These are phyloP conservation scores for Glycine soja DNA, from an alignment of 306 rosid genomes.

Conservation along the genomic window DNA sequence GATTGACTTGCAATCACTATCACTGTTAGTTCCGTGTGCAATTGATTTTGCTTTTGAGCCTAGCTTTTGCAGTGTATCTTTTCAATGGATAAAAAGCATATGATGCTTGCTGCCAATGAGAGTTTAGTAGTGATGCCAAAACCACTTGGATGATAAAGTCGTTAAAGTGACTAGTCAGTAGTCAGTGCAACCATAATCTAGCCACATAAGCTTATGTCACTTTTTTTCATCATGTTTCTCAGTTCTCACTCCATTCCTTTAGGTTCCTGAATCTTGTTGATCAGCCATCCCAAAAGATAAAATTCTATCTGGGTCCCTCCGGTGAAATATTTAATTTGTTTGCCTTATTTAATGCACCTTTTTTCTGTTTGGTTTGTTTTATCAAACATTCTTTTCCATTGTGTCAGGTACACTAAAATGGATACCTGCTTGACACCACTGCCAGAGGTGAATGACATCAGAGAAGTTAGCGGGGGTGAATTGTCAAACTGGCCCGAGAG, in stretches of 20 bases:
- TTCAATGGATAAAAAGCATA: slow-evolving; percentile 30
- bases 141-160: slow-evolving; percentile 55
- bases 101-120: slow-evolving; percentile 48
- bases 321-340: neutral
- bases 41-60: slow-evolving; percentile 14
- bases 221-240: slow-evolving; percentile 42
- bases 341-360: too few relatives aligned
- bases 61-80: slow-evolving; percentile 36
- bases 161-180: slow-evolving; percentile 38
- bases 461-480: slow-evolving; percentile 71
- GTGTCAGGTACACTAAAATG: slow-evolving; percentile 81
- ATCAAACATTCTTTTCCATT: neutral
- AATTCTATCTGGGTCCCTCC: slow-evolving; percentile 27
- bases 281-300: neutral
- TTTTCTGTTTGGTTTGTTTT: too few relatives aligned
- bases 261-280: slow-evolving; percentile 21
- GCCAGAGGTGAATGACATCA: slow-evolving; percentile 68
- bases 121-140: slow-evolving; percentile 70
- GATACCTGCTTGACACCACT: slow-evolving; percentile 84
- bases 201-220: slow-evolving; percentile 15
- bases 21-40: slow-evolving; percentile 22
- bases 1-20: slow-evolving; percentile 33
- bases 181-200: slow-evolving; percentile 27
- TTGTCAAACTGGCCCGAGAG: slow-evolving; percentile 86
- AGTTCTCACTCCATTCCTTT: slow-evolving; percentile 38